Conservation (phyloP, 306 rosid genomes). For the Cucumis cinereus region DNA sequence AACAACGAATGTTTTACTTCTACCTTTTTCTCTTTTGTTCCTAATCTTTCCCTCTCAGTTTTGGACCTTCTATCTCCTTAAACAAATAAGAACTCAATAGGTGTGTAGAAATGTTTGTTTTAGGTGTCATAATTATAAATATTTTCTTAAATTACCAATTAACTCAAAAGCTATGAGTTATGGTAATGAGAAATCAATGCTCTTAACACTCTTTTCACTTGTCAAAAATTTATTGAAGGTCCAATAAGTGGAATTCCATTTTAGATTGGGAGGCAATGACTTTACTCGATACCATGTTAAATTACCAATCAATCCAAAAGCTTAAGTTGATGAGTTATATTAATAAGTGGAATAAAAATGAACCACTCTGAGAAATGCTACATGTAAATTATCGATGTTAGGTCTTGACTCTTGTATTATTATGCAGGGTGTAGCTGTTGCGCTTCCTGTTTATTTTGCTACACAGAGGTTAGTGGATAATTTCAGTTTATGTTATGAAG, state of each 20-base stretch:
- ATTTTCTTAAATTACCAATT: background rate
- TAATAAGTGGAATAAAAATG: background rate
- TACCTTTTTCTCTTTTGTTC: background rate
- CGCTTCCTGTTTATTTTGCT: conserved; percentile 94
- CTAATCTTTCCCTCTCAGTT: background rate
- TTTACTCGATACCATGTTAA: no score
- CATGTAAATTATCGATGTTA: background rate
- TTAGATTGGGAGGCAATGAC: no score
- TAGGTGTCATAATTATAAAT: background rate
- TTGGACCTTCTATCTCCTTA: background rate
- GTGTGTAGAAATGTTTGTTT: background rate
- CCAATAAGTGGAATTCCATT: no score
- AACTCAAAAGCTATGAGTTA: no score
- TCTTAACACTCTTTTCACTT: no score
- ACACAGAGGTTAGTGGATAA: conserved; percentile 53
- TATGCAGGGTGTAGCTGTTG: conserved; percentile 82
- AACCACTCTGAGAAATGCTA: background rate
- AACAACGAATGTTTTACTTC: background rate
- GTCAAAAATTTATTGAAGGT: no score
- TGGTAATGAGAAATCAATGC: no score
- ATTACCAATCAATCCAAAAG: no score
- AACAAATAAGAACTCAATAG: background rate
- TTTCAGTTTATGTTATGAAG: background rate
- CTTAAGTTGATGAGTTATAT: no score
- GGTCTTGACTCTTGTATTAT: background rate